These are phyloP conservation scores for Scutellaria minor DNA, from an alignment of 257 asterid species.

Conservation along the genomic window DNA sequence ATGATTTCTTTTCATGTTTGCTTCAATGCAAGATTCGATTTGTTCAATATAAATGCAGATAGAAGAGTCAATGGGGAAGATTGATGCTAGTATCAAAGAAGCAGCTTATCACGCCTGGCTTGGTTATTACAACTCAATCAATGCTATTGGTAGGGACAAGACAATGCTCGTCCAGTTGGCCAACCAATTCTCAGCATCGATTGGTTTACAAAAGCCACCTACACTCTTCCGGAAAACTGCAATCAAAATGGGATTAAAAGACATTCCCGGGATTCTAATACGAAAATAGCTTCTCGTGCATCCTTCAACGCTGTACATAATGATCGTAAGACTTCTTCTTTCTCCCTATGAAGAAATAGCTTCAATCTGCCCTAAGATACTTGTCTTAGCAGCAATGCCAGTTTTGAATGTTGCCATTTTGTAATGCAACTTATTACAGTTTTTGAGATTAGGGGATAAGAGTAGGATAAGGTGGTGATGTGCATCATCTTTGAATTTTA, in stretches of 20 bases:
- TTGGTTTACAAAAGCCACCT: conserved; percentile 84
- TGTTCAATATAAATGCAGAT: conserved; percentile 49
- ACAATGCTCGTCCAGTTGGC: conserved; percentile 82
- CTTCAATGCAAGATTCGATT: not conserved
- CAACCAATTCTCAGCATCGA: conserved; percentile 72
- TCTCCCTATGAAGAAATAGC: not conserved
- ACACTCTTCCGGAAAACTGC: conserved; percentile 74
- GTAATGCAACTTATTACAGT: not conserved
- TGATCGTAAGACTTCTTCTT: not conserved
- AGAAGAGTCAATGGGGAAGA: conserved; percentile 57
- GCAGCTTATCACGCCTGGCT: conserved; percentile 93
- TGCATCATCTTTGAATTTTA: not conserved
- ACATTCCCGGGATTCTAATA: conserved; percentile 67
- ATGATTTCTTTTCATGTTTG: not conserved
- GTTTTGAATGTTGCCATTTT: not conserved
- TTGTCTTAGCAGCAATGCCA: not conserved
- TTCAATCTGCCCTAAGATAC: not conserved
- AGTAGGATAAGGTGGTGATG: not conserved
- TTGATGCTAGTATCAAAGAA: conserved; percentile 76
- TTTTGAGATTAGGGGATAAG: not conserved
- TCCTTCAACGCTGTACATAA: conserved; percentile 16
- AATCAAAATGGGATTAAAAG: conserved; percentile 88
- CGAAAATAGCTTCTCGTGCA: conserved; percentile 45
- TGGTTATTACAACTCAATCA: conserved; percentile 82
- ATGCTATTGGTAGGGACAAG: conserved; percentile 74